Conservation (phyloP, 495 filamentous ascomycete species). For the Platismatia glauca region DNA sequence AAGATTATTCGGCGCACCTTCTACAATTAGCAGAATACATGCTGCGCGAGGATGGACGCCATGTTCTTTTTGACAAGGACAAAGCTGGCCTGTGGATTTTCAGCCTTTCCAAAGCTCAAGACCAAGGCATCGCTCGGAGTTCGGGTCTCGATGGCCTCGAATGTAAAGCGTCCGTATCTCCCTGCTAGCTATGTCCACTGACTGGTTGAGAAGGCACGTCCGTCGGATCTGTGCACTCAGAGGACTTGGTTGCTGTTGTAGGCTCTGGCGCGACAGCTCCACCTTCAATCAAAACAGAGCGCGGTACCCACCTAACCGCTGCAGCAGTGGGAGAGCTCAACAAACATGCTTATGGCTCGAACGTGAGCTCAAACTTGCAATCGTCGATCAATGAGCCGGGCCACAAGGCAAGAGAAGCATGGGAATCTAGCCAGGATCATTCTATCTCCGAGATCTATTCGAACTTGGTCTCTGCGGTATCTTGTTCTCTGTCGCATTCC, state of each 20-base stretch:
- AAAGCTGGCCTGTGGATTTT: constrained; percentile 18
- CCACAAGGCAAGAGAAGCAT: not conserved
- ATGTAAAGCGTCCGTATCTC: not conserved
- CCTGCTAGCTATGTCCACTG: not conserved
- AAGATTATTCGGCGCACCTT: not conserved
- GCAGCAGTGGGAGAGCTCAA: not conserved
- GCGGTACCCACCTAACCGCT: not conserved
- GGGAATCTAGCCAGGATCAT: not conserved
- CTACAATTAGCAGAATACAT: not conserved
- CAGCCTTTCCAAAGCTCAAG: constrained; percentile 9
- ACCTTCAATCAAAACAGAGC: not conserved
- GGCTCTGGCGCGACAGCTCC: not conserved
- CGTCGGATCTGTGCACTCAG: not conserved
- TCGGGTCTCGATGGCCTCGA: not conserved
- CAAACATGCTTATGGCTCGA: not conserved
- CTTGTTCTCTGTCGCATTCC: constrained; percentile 1
- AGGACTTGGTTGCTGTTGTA: not conserved
- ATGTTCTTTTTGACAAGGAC: constrained; percentile 10
- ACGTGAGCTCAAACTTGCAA: not conserved
- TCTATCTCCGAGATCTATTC: not conserved
- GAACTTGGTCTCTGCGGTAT: constrained; percentile 8
- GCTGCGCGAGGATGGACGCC: constrained; percentile 7
- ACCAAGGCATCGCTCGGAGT: not conserved
- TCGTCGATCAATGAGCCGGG: not conserved
- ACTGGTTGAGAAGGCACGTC: not conserved